phyloP scores from a whole-genome alignment of 2,329 filamentous ascomycete genomes.

The Decorospora gaudefroyi region DNA sequence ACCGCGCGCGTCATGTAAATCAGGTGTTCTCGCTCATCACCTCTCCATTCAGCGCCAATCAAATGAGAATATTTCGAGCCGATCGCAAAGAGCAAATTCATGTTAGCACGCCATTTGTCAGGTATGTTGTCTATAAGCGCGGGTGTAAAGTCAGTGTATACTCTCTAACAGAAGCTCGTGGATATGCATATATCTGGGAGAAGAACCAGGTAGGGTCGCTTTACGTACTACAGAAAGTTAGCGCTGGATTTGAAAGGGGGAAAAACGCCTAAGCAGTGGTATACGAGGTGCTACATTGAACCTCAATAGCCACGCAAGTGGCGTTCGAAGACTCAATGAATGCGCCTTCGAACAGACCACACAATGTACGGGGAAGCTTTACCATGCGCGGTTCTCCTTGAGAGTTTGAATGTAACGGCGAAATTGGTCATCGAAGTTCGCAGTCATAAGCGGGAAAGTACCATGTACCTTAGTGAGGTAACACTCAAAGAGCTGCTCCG shows the following conservation, averaged over 20 bases:
- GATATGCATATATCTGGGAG: too few relatives aligned
- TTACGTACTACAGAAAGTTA: too few relatives aligned
- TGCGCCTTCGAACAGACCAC: too few relatives aligned
- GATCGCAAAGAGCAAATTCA: conserved; percentile 53
- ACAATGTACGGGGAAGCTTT: conserved; percentile 9
- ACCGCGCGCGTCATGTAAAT: conserved; percentile 46
- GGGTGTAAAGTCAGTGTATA: too few relatives aligned
- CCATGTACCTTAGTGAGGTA: conserved; percentile 47
- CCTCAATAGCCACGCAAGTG: too few relatives aligned
- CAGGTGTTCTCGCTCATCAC: conserved; percentile 43
- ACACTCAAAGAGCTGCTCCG: conserved; percentile 40
- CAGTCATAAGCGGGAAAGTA: conserved; percentile 39
- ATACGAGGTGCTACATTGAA: too few relatives aligned
- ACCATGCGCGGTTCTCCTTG: conserved; percentile 12
- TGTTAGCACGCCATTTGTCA: conserved; percentile 43
- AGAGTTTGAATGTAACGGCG: conserved; percentile 19
- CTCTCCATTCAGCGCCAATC: conserved; percentile 33
- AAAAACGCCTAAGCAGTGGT: too few relatives aligned
- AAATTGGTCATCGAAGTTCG: conserved; percentile 28
- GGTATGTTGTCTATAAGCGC: too few relatives aligned
- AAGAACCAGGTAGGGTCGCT: too few relatives aligned
- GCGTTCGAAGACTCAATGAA: too few relatives aligned
- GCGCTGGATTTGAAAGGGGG: too few relatives aligned
- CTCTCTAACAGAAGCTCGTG: too few relatives aligned
- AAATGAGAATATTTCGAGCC: conserved; percentile 47